phyloP scores from a whole-genome alignment of 352 stramenopile genomes.

The Globisporangium emineosum region DNA sequence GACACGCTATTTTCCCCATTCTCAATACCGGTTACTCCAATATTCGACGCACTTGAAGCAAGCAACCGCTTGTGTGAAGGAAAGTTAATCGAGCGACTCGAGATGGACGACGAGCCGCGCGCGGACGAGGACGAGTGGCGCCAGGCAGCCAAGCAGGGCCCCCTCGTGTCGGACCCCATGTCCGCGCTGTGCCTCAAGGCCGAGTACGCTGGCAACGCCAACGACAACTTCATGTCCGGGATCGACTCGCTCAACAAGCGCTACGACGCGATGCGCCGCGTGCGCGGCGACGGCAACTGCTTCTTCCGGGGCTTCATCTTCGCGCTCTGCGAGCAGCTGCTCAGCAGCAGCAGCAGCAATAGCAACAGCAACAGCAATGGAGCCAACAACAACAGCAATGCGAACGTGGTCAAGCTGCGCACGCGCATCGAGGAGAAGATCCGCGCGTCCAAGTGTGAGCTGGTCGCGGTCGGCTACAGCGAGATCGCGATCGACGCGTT shows the following conservation, averaged over 20 bases:
- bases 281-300: conserved; percentile 90
- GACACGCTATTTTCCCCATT: too few relatives aligned
- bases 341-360: conserved; percentile 18
- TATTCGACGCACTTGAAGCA: conserved; percentile 8
- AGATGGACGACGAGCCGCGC: conserved; percentile 9
- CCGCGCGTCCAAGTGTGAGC: conserved; percentile 59
- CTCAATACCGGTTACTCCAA: too few relatives aligned
- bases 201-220: conserved; percentile 74
- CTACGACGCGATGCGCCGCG: conserved; percentile 77
- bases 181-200: conserved; percentile 51
- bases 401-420: conserved; percentile 27
- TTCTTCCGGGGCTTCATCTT: conserved; percentile 92
- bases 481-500: conserved; percentile 92
- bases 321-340: conserved; percentile 75
- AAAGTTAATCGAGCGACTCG: too few relatives aligned
- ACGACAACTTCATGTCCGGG: conserved; percentile 66
- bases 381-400: background rate
- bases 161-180: conserved; percentile 59
- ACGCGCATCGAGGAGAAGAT: conserved; percentile 55
- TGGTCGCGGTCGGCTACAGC: conserved; percentile 87
- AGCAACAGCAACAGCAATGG: background rate
- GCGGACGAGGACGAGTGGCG: conserved; percentile 8
- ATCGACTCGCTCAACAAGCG: conserved; percentile 58
- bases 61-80: background rate
- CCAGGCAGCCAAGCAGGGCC: conserved; percentile 13